These are phyloP conservation scores for Moelleriella libera DNA, from an alignment of 2,329 filamentous ascomycete species.

Conservation along the genomic window DNA sequence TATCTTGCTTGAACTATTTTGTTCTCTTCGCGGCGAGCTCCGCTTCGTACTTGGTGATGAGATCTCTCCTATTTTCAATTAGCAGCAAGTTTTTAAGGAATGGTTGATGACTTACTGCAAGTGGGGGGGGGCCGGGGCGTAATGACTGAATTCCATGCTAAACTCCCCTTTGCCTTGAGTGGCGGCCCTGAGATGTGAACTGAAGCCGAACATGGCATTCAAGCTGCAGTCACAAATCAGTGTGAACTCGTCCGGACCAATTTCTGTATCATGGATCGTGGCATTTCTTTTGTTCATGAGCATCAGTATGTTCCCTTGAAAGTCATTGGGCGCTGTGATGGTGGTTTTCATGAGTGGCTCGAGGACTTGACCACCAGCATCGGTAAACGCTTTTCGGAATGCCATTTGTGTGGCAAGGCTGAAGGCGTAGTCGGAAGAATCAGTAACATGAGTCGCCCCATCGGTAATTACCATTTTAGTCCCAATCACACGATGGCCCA, in stretches of 20 bases:
- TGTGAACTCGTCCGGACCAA: conserved; percentile 86
- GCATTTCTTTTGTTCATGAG: conserved; percentile 94
- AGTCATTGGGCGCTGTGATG: conserved; percentile 90
- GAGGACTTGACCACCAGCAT: conserved; percentile 69
- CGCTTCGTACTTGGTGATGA: conserved; percentile 43
- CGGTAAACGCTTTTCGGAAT: conserved; percentile 84
- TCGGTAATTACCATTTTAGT: conserved; percentile 87
- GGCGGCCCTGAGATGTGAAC: conserved; percentile 74
- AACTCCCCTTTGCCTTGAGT: conserved; percentile 99
- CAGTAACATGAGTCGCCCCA: conserved; percentile 91
- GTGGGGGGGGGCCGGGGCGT: conserved; percentile 72
- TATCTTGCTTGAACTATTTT: conserved; percentile 21
- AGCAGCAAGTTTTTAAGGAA: no score
- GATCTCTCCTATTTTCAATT: conserved; percentile 25
- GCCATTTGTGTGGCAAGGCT: conserved; percentile 89
- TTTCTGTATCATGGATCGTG: conserved; percentile 89
- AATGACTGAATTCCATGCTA: conserved; percentile 97
- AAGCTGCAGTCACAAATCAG: conserved; percentile 83
- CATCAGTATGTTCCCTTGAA: conserved; percentile 91
- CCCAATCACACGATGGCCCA: conserved; percentile 87
- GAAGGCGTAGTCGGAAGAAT: conserved; percentile 95
- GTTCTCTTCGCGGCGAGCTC: conserved; percentile 42
- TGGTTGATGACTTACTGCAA: conserved; percentile 53
- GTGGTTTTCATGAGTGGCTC: conserved; percentile 98
- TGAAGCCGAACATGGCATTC: conserved; percentile 98